Base-by-base conservation (phyloP, 169 alveolate genomes). In the Plasmodium vivax region DNA sequence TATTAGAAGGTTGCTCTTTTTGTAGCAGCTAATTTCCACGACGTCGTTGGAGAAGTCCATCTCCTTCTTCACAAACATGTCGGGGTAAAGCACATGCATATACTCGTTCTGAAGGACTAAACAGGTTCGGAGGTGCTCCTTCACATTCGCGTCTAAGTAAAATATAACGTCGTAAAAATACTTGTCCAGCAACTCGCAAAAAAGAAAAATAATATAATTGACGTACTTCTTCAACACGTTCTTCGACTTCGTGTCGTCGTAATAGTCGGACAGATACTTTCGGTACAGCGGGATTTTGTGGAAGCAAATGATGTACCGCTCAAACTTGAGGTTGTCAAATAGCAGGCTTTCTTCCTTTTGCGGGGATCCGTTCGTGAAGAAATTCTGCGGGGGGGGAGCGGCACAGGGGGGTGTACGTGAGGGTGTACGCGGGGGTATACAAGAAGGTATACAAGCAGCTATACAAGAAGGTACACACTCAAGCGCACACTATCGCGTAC, bases 81-180 rank as follows among this genome's bases (percentile, higher is more conserved):
- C 79, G 30, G 93, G 93, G 68, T 87, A 87, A 54, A 87, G 71
- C 58, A 87, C 45, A 36, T 87, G 77, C 93, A 87, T 87, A 68
- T 87, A 87, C 74, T 75, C 93, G 71, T 87, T 87, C 71, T 87
- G 93, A 27, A 75, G 54, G 12, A 43, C 79, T 77, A 87, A 71
- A 30, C 80, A 87, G 4, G 36, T 38, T 77, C 58, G 47, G 71
- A 87, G 77, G 62, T 87, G 54, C 56, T 87, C 93, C 68, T 87
- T 54, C 32, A 87, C 74, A 75, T 87, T 77, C 56, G 79, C 43
- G 47, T 87, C 93, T 77, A 87, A 87, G 43, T 75, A 74, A 87
- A 77, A 87, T 87, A 87, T 87, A 19, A 75, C 36, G 81, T 87
- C 93, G 68, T 87, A 87, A 87, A 87, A 87, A 58, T 87, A 87